Base-by-base conservation (phyloP, 768 basidiomycete genomes). In the Coprinopsis strossmayeri region DNA sequence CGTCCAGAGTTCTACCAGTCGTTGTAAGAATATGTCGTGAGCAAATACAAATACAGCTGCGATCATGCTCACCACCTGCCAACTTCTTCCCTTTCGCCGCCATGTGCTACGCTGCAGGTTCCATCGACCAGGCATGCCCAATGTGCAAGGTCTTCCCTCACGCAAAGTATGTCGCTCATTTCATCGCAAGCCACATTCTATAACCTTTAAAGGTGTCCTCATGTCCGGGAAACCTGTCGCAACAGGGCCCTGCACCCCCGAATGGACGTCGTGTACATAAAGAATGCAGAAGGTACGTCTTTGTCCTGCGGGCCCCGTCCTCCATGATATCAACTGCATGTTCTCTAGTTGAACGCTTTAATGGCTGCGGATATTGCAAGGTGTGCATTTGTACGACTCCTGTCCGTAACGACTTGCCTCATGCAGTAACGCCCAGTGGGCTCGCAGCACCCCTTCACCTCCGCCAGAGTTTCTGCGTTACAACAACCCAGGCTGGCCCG, bases 301-400 rank as follows among this genome's bases (percentile, higher is more conserved):
- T 43, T 53, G 48, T 57, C 40, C 52, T 49, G 50, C 47, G 34
- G 25, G 26, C 26, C 23, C 45, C 40, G n/a, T 47, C 17, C 44
- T 32, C 48, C 30, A 11, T 49, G 28, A 21, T 32, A 46, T 32
- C 49, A 48, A 27, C 40, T 23, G 15, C 47, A 17, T 39, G n/a
- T 24, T 20, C 30, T 34, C 21, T 45, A 88, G 86, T 91, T 56
- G 79, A 84, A 60, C 79, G 79, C 28, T 90, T 90, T 72, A 88
- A 85, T 57, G 87, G 87, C 42, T 91, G 89, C 63, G 90, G 90
- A 20, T 92, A 79, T 65, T 92, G 90, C 84, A 92, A 91, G 82
- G 89, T 90, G 39, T 25, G 44, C 26, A 34, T 15, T 24, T 30
- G 56, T 5, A 11, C 30, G 35, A 7, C 35, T 10, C 9, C 35